These are phyloP conservation scores for Lolium multiflorum DNA, from an alignment of 176 grass and related monocot species.

Conservation along the genomic window DNA sequence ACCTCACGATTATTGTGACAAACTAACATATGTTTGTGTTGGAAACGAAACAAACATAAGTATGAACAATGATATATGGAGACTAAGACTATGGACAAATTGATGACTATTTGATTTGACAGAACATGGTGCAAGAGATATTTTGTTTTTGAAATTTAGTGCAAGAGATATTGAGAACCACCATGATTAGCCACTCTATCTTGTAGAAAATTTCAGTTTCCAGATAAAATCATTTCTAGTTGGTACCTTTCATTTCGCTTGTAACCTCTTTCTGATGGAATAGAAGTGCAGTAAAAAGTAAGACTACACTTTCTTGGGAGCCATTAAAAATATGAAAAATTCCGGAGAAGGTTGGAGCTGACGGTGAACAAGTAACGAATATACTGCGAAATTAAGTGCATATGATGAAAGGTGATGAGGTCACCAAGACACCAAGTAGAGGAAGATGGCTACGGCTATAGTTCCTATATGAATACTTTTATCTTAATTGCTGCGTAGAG, in stretches of 20 bases:
- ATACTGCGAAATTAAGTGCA: conserved; percentile 49
- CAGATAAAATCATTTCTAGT: conserved; percentile 9
- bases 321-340: conserved; percentile 41
- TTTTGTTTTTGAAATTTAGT: too few relatives aligned
- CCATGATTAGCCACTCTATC: neutral
- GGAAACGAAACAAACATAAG: conserved; percentile 8
- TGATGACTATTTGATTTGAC: conserved; percentile 10
- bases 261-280: conserved; percentile 33
- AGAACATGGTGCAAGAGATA: neutral
- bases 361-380: conserved; percentile 60
- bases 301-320: conserved; percentile 45
- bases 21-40: conserved; percentile 34
- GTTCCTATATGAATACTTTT: conserved; percentile 53
- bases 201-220: conserved; percentile 1
- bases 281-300: conserved; percentile 40
- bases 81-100: conserved; percentile 21
- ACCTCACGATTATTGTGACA: neutral
- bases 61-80: conserved; percentile 17
- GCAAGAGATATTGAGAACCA: conserved; percentile 9
- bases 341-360: conserved; percentile 49
- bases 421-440: conserved; percentile 54
- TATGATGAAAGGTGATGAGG: conserved; percentile 60
- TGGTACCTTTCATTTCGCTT: neutral
- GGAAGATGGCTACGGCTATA: conserved; percentile 35
- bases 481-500: conserved; percentile 55